Evolutionary conservation across 208 protist genomes (phyloP), one percentile per base, ranked within the genome.

Genomic region (Blechomonas ayalai): DNA sequence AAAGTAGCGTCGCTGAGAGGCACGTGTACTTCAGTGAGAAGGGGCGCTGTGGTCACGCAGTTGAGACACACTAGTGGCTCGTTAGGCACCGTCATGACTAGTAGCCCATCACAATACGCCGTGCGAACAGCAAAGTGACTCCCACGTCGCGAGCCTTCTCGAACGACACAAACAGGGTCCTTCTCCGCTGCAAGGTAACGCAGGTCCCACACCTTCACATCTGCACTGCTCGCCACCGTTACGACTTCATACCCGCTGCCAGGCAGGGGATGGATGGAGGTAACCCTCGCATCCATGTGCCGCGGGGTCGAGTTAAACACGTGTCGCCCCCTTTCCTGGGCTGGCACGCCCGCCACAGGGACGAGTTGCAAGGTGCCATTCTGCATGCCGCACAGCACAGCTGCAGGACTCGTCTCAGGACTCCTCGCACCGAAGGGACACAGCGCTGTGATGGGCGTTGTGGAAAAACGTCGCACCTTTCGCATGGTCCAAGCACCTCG

Each of bases 161-260:
- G 48, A 1, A 73, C 40, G 15, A 55, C 45, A 8, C 31, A 24
- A 24, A 85, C 67, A 0, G 76, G 67, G 12, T 77, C 52, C 15
- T 43, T 59, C 24, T 24, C 32, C 15, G 12, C 28, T 6, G 26
- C 20, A 41, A 87, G 59, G 42, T 64, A 65, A 26, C 79, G 62
- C 4, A 70, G 35, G 65, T 88, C 79, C 79, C 79, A 88, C 25
- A 88, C 49, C 36, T 73, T 79, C 19, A 62, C 48, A 34, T 72
- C 67, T 35, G 73, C 73, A 25, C 52, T 57, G 25, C 54, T 65
- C 12, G 71, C 42, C 18, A 83, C 60, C 4, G 73, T 81, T n/a
- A 82, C 67, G 51, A 88, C 46, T 5, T 69, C 60, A 59, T 66
- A 71, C 24, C 50, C 43, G 7, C 63, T 32, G 10, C 42, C 40